Evolutionary conservation across 176 grass and related monocot species (phyloP).

Genomic region (Paspalum vaginatum): DNA sequence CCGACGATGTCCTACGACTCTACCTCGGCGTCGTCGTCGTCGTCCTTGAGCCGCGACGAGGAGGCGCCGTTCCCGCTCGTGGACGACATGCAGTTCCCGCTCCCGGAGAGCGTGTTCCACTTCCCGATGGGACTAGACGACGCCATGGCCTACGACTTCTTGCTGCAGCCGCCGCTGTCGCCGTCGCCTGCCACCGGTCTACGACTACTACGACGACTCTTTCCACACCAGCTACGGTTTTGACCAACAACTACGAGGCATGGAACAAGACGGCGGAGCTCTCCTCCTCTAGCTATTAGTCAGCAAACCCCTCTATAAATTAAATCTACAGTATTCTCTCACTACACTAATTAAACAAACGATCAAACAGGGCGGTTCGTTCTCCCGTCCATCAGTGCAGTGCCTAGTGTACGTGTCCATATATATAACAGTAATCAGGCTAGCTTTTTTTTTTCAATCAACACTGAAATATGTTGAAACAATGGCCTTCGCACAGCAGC

Average conservation of each 20-base stretch:
- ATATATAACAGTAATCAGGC: not conserved
- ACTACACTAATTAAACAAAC: not conserved
- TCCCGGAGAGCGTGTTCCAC: conserved; percentile 45
- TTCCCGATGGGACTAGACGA: conserved; percentile 51
- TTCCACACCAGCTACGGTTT: conserved; percentile 35
- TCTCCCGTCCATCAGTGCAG: conserved; percentile 30
- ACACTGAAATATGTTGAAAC: not conserved
- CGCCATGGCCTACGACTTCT: conserved; percentile 20
- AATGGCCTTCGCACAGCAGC: not conserved
- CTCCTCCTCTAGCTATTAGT: conserved; percentile 58
- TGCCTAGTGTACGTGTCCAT: not conserved
- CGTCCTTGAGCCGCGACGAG: conserved; percentile 44
- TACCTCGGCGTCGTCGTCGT: conserved; percentile 40
- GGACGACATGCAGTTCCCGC: conserved; percentile 57
- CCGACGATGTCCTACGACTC: conserved; percentile 33
- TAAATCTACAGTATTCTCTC: not conserved
- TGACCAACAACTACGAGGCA: conserved; percentile 47
- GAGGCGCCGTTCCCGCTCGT: conserved; percentile 42
- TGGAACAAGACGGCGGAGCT: conserved; percentile 68
- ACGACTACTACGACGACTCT: conserved; percentile 40
- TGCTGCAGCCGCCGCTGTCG: not conserved
- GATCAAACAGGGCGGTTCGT: not conserved
- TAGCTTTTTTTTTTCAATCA: not conserved
- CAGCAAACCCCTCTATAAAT: conserved; percentile 1
- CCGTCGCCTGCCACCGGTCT: not conserved